These are phyloP conservation scores for Chalara sp. DNA, from an alignment of 2,329 filamentous ascomycete genomes.

Conservation along the genomic window DNA sequence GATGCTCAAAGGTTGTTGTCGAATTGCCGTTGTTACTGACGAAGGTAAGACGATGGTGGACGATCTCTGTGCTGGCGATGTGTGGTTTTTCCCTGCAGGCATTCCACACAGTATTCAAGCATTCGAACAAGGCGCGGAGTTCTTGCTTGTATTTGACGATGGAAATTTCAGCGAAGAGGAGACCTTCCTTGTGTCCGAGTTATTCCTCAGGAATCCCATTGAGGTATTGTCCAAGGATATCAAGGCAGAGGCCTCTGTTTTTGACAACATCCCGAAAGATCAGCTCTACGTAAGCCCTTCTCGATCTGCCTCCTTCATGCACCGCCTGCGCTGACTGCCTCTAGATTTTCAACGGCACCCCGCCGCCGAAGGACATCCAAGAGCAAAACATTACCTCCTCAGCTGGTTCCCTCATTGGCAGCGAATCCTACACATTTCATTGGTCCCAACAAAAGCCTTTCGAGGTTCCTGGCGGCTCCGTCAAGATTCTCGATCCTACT, in stretches of 20 bases:
- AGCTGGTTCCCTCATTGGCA: slow-evolving; percentile 33
- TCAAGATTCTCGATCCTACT: slow-evolving; percentile 68
- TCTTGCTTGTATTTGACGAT: slow-evolving; percentile 56
- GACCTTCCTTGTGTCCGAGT: slow-evolving; percentile 64
- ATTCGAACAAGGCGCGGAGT: slow-evolving; percentile 58
- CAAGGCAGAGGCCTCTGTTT: slow-evolving; percentile 37
- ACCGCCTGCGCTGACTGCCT: slow-evolving; percentile 17
- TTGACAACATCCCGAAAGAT: slow-evolving; percentile 39
- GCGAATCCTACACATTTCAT: slow-evolving; percentile 41
- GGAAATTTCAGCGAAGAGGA: slow-evolving; percentile 58
- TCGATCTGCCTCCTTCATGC: background rate
- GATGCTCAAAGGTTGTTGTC: slow-evolving; percentile 62
- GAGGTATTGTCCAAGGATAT: slow-evolving; percentile 49
- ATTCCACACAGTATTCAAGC: slow-evolving; percentile 74
- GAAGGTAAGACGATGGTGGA: slow-evolving; percentile 74
- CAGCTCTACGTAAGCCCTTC: slow-evolving; percentile 20
- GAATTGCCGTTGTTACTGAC: slow-evolving; percentile 66
- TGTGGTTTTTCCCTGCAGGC: slow-evolving; percentile 74
- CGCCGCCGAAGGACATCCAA: slow-evolving; percentile 37
- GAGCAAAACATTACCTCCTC: slow-evolving; percentile 41
- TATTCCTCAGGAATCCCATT: slow-evolving; percentile 52
- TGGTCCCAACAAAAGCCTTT: slow-evolving; percentile 60
- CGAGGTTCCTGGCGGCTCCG: slow-evolving; percentile 62
- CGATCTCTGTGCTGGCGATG: slow-evolving; percentile 66
- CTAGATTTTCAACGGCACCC: slow-evolving; percentile 47